Evolutionary conservation across 208 protist genomes (phyloP), one percentile per base, ranked within the genome.

Genomic region (Pavlovales sp.): DNA sequence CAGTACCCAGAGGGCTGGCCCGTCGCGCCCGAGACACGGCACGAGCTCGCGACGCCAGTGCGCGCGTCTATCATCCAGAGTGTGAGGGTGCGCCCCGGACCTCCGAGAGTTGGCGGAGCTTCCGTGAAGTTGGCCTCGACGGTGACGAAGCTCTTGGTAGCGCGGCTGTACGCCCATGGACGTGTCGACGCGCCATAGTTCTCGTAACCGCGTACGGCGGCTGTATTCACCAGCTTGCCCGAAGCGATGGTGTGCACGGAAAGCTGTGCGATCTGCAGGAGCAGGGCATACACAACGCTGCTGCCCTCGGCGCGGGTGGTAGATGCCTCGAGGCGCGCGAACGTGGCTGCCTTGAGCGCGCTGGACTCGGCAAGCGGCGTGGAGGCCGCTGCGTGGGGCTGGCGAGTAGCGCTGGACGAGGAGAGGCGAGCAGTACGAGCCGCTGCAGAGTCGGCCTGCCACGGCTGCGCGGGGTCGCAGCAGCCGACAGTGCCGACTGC

Each of bases 381-480:
- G n/a, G n/a, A n/a, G n/a, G n/a, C n/a, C n/a, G n/a, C n/a, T n/a
- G n/a, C n/a, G n/a, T n/a, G n/a, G n/a, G n/a, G n/a, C n/a, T n/a
- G n/a, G n/a, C n/a, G n/a, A n/a, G n/a, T n/a, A n/a, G n/a, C n/a
- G n/a, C n/a, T 26, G 57, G 57, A 10, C 18, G 5, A 10, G 57
- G 26, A 71, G 57, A 30, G 57, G 14, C 32, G 14, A 2, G 14
- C 22, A 5, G 57, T 30, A 32, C 57, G 14, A 28, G 22, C 18
- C 32, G 57, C 57, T 2, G 14, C 14, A 32, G 26, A 10, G 57
- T 10, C 57, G 7, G 57, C 18, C 78, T 81, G 78, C 78, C 78
- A 81, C 42, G 78, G 40, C 78, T 4, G 78, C 5, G 78, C 78
- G 22, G 78, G 78, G 42, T 81, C 78, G 78, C 78, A 81, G 42